Percentiles rank a stretch among this genome's conserved stretches.
These are phyloP conservation scores for Epichloe scottii DNA, from an alignment of 2,329 filamentous ascomycete genomes.

Conservation along the genomic window DNA sequence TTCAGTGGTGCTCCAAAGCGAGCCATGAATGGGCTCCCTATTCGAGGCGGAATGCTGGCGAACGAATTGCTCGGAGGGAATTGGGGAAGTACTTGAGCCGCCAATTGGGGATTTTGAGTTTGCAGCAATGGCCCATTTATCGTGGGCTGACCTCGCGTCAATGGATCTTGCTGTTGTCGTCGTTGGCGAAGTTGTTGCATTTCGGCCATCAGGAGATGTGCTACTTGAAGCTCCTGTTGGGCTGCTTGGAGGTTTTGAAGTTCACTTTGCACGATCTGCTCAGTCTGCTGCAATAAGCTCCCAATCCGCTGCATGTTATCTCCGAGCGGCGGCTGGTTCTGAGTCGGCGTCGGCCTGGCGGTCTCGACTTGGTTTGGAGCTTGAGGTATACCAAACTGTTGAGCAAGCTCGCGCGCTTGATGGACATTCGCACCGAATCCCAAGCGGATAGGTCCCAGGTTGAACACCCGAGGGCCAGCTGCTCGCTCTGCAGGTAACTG, in stretches of 20 bases:
- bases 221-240: slow-evolving; percentile 54
- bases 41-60: slow-evolving; percentile 20
- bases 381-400: slow-evolving; percentile 41
- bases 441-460: slow-evolving; percentile 62
- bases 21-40: slow-evolving; percentile 29
- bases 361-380: slow-evolving; percentile 13
- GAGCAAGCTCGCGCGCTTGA: slow-evolving; percentile 55
- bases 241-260: slow-evolving; percentile 48
- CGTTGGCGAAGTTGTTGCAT: slow-evolving; percentile 49
- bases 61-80: slow-evolving; percentile 12
- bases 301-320: slow-evolving; percentile 35
- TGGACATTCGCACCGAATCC: slow-evolving; percentile 62
- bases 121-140: slow-evolving; percentile 7
- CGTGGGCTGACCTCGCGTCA: slow-evolving; percentile 10
- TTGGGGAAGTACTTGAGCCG: slow-evolving; percentile 11
- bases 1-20: slow-evolving; percentile 35
- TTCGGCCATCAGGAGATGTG: slow-evolving; percentile 57
- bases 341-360: slow-evolving; percentile 10
- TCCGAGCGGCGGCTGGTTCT: slow-evolving; percentile 9
- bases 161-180: slow-evolving; percentile 26
- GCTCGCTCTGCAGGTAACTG: slow-evolving; percentile 11
- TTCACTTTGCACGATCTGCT: slow-evolving; percentile 57
- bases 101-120: slow-evolving; percentile 8
- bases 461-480: slow-evolving; percentile 48
- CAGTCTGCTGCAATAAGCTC: slow-evolving; percentile 50